Conservation (phyloP, 1,284 basidiomycete genomes). For the Moniliella sp. region DNA sequence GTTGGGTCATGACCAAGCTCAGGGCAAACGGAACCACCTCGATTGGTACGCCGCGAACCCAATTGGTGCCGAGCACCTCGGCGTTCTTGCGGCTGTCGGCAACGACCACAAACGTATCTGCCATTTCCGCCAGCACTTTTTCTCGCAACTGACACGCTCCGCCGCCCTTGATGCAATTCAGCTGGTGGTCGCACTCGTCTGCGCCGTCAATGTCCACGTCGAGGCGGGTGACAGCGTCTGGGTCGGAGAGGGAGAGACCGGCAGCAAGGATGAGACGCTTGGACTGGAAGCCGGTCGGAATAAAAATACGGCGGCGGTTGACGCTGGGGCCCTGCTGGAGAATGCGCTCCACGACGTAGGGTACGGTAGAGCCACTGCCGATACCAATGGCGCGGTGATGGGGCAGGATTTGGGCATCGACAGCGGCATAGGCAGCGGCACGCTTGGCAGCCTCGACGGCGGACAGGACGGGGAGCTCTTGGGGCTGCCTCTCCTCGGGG, state of each 20-base stretch:
- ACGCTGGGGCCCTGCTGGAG: slow-evolving; percentile 55
- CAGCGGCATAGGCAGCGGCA: slow-evolving; percentile 77
- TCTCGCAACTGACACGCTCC: slow-evolving; percentile 90
- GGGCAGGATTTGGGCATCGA: slow-evolving; percentile 64
- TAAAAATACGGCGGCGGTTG: slow-evolving; percentile 43
- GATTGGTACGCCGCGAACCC: slow-evolving; percentile 68
- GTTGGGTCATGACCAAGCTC: slow-evolving; percentile 42
- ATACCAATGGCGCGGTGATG: slow-evolving; percentile 52
- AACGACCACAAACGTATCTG: slow-evolving; percentile 67
- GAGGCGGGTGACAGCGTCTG: slow-evolving; percentile 48
- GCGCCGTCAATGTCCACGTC: slow-evolving; percentile 94
- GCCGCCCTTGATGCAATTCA: slow-evolving; percentile 93
- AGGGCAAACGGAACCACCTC: slow-evolving; percentile 94
- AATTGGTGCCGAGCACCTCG: slow-evolving; percentile 58
- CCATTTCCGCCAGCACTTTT: slow-evolving; percentile 82
- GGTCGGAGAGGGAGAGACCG: slow-evolving; percentile 59
- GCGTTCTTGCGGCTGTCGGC: slow-evolving; percentile 82
- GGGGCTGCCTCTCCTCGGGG: background rate
- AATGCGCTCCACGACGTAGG: slow-evolving; percentile 88
- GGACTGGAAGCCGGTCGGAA: slow-evolving; percentile 59
- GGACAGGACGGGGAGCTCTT: background rate
- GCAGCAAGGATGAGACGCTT: slow-evolving; percentile 75
- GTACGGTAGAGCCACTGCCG: slow-evolving; percentile 59
- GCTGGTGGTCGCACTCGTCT: slow-evolving; percentile 66
- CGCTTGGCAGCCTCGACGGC: slow-evolving; percentile 47